These are phyloP conservation scores for Candida sanyaensis DNA, from an alignment of 1,139 yeast genomes.

Conservation along the genomic window DNA sequence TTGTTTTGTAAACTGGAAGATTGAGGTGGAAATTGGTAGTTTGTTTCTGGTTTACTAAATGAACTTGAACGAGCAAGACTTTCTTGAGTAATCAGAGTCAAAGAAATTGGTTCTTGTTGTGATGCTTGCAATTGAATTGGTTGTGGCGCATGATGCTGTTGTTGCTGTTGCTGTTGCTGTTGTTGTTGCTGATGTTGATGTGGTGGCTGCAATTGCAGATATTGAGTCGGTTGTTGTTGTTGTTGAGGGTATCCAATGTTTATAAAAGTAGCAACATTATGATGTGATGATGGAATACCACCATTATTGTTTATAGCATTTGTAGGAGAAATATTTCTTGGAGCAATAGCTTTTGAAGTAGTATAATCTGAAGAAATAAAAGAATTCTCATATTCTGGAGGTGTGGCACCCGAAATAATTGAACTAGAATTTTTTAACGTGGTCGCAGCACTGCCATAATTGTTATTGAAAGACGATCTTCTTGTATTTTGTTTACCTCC, in stretches of 20 bases:
- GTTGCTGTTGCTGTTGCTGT: no score
- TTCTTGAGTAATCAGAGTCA: conserved; percentile 7
- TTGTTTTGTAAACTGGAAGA: neutral
- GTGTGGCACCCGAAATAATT: conserved; percentile 1
- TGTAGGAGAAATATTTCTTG: conserved; percentile 3
- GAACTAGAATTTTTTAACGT: neutral
- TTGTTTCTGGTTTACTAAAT: neutral
- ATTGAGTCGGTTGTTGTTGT: conserved; percentile 6
- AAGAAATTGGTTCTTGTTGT: conserved; percentile 6
- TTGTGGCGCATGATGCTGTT: conserved; percentile 5
- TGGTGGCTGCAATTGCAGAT: conserved; percentile 3
- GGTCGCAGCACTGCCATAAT: neutral
- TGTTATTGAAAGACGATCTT: conserved; percentile 1
- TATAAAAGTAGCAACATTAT: conserved; percentile 9
- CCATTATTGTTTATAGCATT: neutral
- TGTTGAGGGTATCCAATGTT: conserved; percentile 8
- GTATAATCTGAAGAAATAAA: neutral
- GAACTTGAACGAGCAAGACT: conserved; percentile 10
- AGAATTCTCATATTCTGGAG: conserved; percentile 6
- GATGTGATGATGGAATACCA: neutral
- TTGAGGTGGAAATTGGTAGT: conserved; percentile 2
- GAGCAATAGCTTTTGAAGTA: neutral
- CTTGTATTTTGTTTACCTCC: neutral
- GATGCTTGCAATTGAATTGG: conserved; percentile 2
- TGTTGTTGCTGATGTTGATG: no score